Evolutionary conservation across 768 basidiomycete species (phyloP).

Genomic region (Panaeolus papilionaceus): DNA sequence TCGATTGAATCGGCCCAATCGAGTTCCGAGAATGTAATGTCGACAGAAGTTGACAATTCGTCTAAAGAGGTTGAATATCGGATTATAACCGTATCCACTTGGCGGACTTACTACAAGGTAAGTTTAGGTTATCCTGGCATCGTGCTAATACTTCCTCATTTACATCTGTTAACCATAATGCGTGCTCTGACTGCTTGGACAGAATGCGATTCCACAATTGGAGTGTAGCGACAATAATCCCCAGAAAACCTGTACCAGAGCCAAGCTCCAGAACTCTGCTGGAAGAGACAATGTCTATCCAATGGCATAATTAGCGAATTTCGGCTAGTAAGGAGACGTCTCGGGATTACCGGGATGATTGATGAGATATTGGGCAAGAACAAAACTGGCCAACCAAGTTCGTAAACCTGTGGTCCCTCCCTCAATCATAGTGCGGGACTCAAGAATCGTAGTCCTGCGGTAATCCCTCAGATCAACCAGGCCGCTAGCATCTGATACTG

Average conservation of each 20-base stretch:
- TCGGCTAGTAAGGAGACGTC: background rate
- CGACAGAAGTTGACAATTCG: conserved; percentile 54
- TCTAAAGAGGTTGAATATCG: conserved; percentile 44
- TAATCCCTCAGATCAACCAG: conserved; percentile 34
- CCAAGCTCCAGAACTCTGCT: conserved; percentile 75
- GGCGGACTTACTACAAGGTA: conserved; percentile 71
- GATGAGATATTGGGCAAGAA: conserved; percentile 67
- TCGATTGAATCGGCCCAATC: conserved; percentile 74
- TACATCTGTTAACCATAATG: conserved; percentile 62
- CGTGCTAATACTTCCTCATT: conserved; percentile 66
- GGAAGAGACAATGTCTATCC: conserved; percentile 50
- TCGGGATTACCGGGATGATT: conserved; percentile 54
- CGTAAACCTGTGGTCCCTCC: conserved; percentile 80
- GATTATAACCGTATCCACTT: background rate
- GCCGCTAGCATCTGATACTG: background rate
- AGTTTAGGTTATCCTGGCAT: conserved; percentile 62
- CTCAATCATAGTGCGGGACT: conserved; percentile 78
- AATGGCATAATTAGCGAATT: conserved; percentile 21
- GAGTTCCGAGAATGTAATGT: conserved; percentile 50
- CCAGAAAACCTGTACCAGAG: conserved; percentile 79
- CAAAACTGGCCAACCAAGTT: conserved; percentile 79
- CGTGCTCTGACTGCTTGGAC: conserved; percentile 14
- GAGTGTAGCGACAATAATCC: conserved; percentile 62
- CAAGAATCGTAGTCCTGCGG: conserved; percentile 63
- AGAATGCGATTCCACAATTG: conserved; percentile 42